Evolutionary conservation across 2,329 filamentous ascomycete genomes (phyloP), one percentile per base, ranked within the genome.

Genomic region (Ilyonectria mors-panacis): DNA sequence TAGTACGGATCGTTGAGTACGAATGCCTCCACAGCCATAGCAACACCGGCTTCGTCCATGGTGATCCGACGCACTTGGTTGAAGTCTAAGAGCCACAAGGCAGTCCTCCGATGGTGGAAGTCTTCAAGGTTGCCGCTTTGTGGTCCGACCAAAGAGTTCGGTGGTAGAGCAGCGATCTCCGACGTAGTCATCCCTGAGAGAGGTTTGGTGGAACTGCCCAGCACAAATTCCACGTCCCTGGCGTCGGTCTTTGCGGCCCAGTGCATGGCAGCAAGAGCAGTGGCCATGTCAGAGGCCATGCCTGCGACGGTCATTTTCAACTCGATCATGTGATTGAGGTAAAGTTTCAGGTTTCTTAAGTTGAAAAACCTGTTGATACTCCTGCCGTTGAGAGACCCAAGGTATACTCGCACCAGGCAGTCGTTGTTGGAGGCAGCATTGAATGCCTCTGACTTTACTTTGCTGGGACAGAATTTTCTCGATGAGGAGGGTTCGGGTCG

Each of bases 11-110:
- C 73, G 10, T 76, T 76, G 10, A 70, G 48, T 2, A 19, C 51
- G 12, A 54, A 68, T 0, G 75, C 73, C 2, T 71, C 42, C 12
- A 78, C 60, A 1, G 70, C 70, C 28, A 61, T 47, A 9, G 48
- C 62, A 12, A 78, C 70, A 0, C 75, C 73, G 1, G 30, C 59
- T 10, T 63, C 55, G 21, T 78, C 71, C 63, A 75, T 48, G 1
- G 64, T 69, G 3, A 78, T 74, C 0, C 13, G 4, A 1, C 60
- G 59, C 2, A 77, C 75, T 33, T 76, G 74, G 59, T 80, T 78
- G 59, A 80, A 80, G 56, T 80, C 78, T 0, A 80, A 50, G 1
- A 79, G 61, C 76, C 77, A 81, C 1, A 80, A 66, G 7, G 70
- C 54, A 1, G 60, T 73, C 6, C 53, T 70, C 0, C 68, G 53